Percentiles rank a stretch among this genome's conserved stretches.
Evolutionary conservation across 2,329 filamentous ascomycete species (phyloP).

Genomic region (Fusarium chuoi): DNA sequence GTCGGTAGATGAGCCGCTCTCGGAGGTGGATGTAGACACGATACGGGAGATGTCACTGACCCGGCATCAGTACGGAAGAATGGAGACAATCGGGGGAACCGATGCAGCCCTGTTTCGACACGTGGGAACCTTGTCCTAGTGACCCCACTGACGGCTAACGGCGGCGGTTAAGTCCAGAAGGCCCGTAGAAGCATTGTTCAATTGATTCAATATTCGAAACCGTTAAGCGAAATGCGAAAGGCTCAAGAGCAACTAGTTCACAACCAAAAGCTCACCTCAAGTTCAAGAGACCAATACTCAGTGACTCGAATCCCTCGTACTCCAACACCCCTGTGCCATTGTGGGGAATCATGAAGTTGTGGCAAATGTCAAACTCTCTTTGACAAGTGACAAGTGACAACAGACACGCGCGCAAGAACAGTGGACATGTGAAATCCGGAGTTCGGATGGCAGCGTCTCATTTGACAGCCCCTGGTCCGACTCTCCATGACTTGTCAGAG

Average conservation of each 20-base stretch:
- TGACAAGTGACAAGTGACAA: not conserved
- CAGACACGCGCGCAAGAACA: not conserved
- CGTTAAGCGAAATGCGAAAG: not conserved
- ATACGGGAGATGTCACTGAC: slow-evolving; percentile 3
- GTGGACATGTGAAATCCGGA: slow-evolving; percentile 35
- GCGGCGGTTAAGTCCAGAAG: slow-evolving; percentile 10
- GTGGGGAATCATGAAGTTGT: slow-evolving; percentile 33
- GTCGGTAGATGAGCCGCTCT: not conserved
- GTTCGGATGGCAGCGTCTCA: slow-evolving; percentile 11
- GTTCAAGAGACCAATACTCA: not conserved
- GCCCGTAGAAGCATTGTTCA: not conserved
- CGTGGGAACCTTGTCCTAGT: slow-evolving; percentile 26
- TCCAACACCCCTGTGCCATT: slow-evolving; percentile 14
- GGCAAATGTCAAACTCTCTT: not conserved
- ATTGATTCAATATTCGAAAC: not conserved
- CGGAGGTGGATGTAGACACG: slow-evolving; percentile 1
- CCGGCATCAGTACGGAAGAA: slow-evolving; percentile 18
- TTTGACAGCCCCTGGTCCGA: slow-evolving; percentile 25
- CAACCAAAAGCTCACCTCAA: not conserved
- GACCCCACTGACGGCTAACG: slow-evolving; percentile 20
- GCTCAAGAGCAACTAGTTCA: not conserved
- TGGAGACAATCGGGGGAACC: slow-evolving; percentile 17
- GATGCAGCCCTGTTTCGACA: slow-evolving; percentile 29
- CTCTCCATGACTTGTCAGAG: slow-evolving; percentile 28
- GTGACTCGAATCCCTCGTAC: not conserved